Conservation (phyloP, 441 rosid genomes). For the Croton laevigatus region DNA sequence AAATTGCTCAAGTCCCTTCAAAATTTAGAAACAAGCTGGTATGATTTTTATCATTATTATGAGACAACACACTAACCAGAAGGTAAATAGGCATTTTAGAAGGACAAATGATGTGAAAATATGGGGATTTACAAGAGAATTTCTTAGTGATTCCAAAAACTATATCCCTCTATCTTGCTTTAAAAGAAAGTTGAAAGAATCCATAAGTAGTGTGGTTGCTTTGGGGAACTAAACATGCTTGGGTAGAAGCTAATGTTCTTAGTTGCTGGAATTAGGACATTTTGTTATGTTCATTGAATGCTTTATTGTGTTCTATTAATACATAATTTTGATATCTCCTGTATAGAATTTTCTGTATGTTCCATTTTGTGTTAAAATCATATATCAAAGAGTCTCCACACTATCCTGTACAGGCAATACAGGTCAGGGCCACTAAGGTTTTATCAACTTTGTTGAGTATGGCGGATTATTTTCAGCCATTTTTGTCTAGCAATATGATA, state of each 20-base stretch:
- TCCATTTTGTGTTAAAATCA: neutral
- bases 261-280: constrained; percentile 5
- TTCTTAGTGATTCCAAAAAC: neutral
- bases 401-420: constrained; percentile 57
- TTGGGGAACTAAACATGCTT: neutral
- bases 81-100: neutral
- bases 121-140: neutral
- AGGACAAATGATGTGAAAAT: neutral
- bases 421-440: constrained; percentile 66
- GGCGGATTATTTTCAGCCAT: constrained; percentile 57
- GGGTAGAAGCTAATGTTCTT: neutral
- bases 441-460: constrained; percentile 56
- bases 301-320: neutral
- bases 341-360: neutral
- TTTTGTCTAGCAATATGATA: constrained; percentile 45
- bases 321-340: neutral
- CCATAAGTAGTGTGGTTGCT: neutral
- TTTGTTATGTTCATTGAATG: neutral
- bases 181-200: neutral
- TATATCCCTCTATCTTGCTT: neutral
- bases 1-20: neutral
- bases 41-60: neutral
- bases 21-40: neutral
- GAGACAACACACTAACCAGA: neutral
- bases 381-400: neutral